phyloP scores from a whole-genome alignment of 2,329 filamentous ascomycete genomes.

The Xenoacremonium recifei region DNA sequence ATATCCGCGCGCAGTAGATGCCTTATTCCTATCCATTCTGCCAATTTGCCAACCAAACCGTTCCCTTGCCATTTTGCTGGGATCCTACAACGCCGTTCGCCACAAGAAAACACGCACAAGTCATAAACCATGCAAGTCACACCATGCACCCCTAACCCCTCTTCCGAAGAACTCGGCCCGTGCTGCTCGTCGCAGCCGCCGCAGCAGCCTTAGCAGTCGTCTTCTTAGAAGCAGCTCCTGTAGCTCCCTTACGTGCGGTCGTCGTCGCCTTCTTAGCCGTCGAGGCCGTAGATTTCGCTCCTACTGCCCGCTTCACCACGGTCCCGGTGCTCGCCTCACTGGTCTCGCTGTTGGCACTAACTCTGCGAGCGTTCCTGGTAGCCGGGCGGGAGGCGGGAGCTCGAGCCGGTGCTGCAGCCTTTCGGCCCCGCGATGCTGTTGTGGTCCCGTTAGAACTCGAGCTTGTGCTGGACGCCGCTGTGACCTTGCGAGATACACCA shows the following conservation, averaged over 20 bases:
- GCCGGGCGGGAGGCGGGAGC: constrained; percentile 35
- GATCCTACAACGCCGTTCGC: constrained; percentile 20
- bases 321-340: constrained; percentile 65
- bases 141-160: constrained; percentile 38
- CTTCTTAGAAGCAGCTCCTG: constrained; percentile 48
- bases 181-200: constrained; percentile 39
- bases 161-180: constrained; percentile 56
- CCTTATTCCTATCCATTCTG: constrained; percentile 11
- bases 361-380: constrained; percentile 50
- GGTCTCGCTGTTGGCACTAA: constrained; percentile 60
- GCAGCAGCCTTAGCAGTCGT: constrained; percentile 40
- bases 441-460: constrained; percentile 38
- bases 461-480: constrained; percentile 43
- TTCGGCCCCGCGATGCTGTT: constrained; percentile 31
- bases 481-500: constrained; percentile 45
- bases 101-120: constrained; percentile 11
- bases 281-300: constrained; percentile 27
- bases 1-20: not conserved
- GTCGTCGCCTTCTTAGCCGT: constrained; percentile 52
- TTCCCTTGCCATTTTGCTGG: constrained; percentile 8
- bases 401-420: constrained; percentile 36
- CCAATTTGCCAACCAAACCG: constrained; percentile 12
- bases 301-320: constrained; percentile 55
- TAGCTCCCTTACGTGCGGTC: constrained; percentile 51
- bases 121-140: constrained; percentile 3